Evolutionary conservation across 805 yeast genomes (phyloP).

Genomic region (Ogataea henricii): DNA sequence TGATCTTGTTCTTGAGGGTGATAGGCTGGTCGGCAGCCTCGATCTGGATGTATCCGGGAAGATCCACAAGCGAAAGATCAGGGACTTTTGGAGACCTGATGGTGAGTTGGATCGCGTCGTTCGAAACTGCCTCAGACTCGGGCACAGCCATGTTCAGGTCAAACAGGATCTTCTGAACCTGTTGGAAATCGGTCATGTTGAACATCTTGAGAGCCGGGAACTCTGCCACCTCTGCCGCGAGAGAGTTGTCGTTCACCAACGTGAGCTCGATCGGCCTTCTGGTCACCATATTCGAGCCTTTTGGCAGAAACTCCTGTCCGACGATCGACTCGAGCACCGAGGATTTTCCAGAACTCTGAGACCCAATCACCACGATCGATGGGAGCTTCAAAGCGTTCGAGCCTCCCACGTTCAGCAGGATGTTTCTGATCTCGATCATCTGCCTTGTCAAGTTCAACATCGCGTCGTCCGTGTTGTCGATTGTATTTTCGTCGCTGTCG

Average conservation of each 20-base stretch:
- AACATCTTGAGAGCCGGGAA: constrained; percentile 86
- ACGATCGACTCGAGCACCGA: constrained; percentile 95
- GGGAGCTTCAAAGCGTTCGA: constrained; percentile 81
- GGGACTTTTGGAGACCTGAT: constrained; percentile 90
- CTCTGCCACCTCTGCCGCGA: constrained; percentile 84
- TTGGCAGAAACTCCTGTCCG: constrained; percentile 97
- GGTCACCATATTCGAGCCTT: constrained; percentile 98
- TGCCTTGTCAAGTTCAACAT: constrained; percentile 89
- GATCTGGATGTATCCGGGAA: constrained; percentile 96
- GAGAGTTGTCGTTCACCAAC: constrained; percentile 77
- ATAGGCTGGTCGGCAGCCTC: constrained; percentile 96
- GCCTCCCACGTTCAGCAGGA: constrained; percentile 71
- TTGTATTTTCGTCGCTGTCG: constrained; percentile 35
- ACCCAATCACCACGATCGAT: constrained; percentile 94
- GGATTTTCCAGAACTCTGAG: constrained; percentile 96
- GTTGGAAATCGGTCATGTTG: constrained; percentile 82
- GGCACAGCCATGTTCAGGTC: constrained; percentile 95
- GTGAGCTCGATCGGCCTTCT: constrained; percentile 96
- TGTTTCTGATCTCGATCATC: constrained; percentile 92
- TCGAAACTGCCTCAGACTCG: constrained; percentile 78
- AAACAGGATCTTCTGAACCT: constrained; percentile 81
- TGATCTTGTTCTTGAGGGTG: constrained; percentile 75
- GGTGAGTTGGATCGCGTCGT: constrained; percentile 90
- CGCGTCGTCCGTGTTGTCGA: constrained; percentile 63
- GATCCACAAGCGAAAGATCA: constrained; percentile 88